Conservation (phyloP, 2,329 filamentous ascomycete genomes). For the Lasiodiplodia hormozganensis region DNA sequence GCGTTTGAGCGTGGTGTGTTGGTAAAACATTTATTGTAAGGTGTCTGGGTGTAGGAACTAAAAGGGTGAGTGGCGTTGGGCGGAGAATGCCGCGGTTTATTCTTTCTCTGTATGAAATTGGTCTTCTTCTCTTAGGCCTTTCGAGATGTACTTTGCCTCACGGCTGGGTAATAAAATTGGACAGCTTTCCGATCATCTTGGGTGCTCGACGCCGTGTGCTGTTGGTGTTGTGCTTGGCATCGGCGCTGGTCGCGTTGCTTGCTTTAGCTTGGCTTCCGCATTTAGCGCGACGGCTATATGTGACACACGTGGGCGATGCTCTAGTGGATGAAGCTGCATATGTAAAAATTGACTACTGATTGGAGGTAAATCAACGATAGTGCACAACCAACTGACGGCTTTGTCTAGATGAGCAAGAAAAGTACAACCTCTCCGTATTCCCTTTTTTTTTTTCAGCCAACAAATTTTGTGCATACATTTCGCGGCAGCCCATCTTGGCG, state of each 20-base stretch:
- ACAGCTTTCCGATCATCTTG: not conserved
- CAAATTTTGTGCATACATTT: not conserved
- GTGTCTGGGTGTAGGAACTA: slow-evolving; percentile 13
- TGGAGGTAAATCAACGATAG: not conserved
- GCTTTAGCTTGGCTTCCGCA: not conserved
- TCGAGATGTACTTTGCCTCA: slow-evolving; percentile 1
- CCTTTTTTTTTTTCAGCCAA: not conserved
- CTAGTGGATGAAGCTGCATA: too few relatives aligned
- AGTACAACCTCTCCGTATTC: not conserved
- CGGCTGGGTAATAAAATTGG: not conserved
- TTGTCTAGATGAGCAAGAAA: not conserved
- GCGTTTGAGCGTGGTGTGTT: slow-evolving; percentile 20
- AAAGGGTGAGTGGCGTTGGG: not conserved
- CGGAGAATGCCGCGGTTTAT: not conserved
- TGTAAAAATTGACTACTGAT: not conserved
- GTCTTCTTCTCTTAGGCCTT: too few relatives aligned
- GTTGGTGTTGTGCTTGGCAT: not conserved
- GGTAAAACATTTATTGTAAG: slow-evolving; percentile 3
- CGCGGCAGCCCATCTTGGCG: slow-evolving; percentile 4
- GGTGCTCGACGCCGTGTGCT: not conserved
- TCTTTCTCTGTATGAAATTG: not conserved
- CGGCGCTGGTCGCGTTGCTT: not conserved
- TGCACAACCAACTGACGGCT: not conserved
- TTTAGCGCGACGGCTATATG: not conserved
- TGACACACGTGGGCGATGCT: not conserved